These are phyloP conservation scores for Tetraselmis striata DNA, from an alignment of 139 green algal genomes.

Conservation along the genomic window DNA sequence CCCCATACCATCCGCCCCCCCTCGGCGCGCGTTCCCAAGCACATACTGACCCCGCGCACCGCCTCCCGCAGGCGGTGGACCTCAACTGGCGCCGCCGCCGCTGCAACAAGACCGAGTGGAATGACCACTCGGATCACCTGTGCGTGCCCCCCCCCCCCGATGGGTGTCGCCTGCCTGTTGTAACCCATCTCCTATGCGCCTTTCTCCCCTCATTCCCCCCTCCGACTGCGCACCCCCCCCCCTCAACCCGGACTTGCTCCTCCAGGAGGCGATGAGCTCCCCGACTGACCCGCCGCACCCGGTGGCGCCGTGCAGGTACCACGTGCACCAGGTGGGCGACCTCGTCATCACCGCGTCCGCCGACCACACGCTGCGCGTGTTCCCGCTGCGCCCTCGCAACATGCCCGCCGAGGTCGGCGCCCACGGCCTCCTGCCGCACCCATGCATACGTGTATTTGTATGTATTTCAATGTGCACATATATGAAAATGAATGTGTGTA, in stretches of 20 bases:
- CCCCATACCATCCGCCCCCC: neutral
- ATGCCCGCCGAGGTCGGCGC: neutral
- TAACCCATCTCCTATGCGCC: no score
- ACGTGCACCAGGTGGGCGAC: neutral
- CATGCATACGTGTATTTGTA: no score
- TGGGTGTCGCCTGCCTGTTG: no score
- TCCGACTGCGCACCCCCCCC: neutral
- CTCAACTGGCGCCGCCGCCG: neutral
- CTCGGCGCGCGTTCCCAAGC: no score
- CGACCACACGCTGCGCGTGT: neutral
- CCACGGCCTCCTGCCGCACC: no score
- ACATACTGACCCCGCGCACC: neutral
- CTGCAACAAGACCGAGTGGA: neutral
- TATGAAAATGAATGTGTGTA: no score
- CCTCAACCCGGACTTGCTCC: no score
- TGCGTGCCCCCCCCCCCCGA: neutral
- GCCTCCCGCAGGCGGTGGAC: neutral
- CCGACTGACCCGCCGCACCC: no score
- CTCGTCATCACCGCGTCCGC: neutral
- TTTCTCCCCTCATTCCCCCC: neutral
- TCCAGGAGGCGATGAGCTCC: no score
- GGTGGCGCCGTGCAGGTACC: neutral
- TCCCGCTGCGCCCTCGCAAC: neutral
- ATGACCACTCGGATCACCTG: neutral
- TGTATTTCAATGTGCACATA: no score